phyloP scores from a whole-genome alignment of 2,329 filamentous ascomycete species.

The Blumeria graminis region DNA sequence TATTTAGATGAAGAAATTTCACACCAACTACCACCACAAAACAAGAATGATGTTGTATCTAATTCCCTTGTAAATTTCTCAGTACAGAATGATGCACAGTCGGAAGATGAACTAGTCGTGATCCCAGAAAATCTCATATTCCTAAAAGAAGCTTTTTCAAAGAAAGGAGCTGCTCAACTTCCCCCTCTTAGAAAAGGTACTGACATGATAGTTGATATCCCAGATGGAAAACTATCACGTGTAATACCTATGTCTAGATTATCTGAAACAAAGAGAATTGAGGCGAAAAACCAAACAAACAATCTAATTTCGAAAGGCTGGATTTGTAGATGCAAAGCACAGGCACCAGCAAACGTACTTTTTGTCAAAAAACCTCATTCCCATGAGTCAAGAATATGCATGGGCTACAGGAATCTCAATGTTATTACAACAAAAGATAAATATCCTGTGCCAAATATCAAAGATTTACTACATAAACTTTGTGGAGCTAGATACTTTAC shows the following conservation, averaged over 20 bases:
- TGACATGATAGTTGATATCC: neutral
- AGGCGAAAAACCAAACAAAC: neutral
- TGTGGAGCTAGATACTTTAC: neutral
- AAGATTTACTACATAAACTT: neutral
- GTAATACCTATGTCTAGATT: neutral
- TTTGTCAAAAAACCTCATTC: neutral
- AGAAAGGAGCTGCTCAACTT: neutral
- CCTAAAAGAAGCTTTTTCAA: neutral
- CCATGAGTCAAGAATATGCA: neutral
- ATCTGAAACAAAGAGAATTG: neutral
- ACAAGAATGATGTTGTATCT: no score
- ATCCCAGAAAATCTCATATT: neutral
- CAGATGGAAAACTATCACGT: no score
- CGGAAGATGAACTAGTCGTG: neutral
- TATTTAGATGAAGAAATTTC: neutral
- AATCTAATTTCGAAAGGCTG: neutral
- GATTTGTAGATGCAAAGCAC: neutral
- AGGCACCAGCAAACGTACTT: neutral
- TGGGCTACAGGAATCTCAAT: neutral
- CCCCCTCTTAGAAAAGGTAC: neutral
- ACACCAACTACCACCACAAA: no score
- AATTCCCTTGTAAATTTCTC: no score
- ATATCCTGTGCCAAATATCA: slow-evolving; percentile 1
- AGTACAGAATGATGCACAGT: no score
- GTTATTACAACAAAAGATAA: neutral